Base-by-base conservation (phyloP, 2,329 filamentous ascomycete species). In the Coniochaeta sp. region DNA sequence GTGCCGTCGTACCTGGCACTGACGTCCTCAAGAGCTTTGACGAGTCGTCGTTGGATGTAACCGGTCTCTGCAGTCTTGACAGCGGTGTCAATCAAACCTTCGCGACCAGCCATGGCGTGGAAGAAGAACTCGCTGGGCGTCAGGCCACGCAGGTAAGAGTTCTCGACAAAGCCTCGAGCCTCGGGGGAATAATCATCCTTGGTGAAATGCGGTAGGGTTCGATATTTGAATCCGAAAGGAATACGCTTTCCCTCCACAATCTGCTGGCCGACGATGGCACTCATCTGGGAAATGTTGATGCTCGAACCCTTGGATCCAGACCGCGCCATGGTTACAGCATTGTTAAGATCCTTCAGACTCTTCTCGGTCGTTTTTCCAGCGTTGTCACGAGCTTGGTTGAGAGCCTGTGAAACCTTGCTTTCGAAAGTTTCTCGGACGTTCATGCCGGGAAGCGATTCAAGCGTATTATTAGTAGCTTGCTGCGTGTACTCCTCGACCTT, bases 231-330 rank as follows among this genome's bases (percentile, higher is more conserved):
- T 24, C 96, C 95, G 71, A 97, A 99, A 1, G 95, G 95, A 79
- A 99, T 96, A 80, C 95, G 95, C 77, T 96, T 96, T 69, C 95
- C 96, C 78, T 99, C 95, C 9, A 99, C 92, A 65, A 96, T 96
- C 73, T 99, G 96, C 73, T 99, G 95, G 66, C 96, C 95, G 62
- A 99, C 96, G 65, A 98, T 85, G 28, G 95, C 95, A 64, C 93
- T 96, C 95, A 99, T 99, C 76, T 99, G 95, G 17, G 96, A 97
- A 68, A 99, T 98, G 74, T 99, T 99, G 81, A 99, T 98, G 14
- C 91, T 93, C 2, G 95, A 98, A 73, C 95, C 95, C 81, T 99
- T 99, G 67, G 96, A 99, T 70, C 95, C 95, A 62, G 95, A 97
- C 59, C 88, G 87, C 62, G 96, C 92, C 90, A 98, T 99, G 71